Evolutionary conservation across 2,329 filamentous ascomycete species (phyloP).

Genomic region (Nigrospora oryzae): DNA sequence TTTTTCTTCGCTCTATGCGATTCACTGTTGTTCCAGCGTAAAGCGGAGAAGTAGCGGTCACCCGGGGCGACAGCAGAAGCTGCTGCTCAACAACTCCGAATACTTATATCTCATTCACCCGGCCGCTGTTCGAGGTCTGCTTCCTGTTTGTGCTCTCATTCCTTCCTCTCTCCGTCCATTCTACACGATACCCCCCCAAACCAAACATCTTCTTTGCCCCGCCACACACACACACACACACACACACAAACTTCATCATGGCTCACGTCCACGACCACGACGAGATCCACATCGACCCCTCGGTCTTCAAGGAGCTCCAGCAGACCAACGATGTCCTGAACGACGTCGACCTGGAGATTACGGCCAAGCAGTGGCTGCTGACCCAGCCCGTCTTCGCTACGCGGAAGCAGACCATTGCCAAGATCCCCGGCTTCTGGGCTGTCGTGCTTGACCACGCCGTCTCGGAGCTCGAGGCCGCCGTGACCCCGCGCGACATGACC

Average conservation of each 20-base stretch:
- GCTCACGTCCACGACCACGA: conserved; percentile 12
- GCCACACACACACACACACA: too few relatives aligned
- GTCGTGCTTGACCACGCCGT: conserved; percentile 52
- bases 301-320: conserved; percentile 23
- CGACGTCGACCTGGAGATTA: conserved; percentile 22
- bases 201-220: too few relatives aligned
- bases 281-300: conserved; percentile 18
- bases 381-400: conserved; percentile 38
- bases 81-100: too few relatives aligned
- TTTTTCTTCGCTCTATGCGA: too few relatives aligned
- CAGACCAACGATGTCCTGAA: conserved; percentile 19
- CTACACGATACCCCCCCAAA: too few relatives aligned
- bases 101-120: too few relatives aligned
- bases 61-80: too few relatives aligned
- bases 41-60: too few relatives aligned
- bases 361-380: conserved; percentile 22
- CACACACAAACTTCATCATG: conserved; percentile 7
- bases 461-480: conserved; percentile 54
- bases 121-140: too few relatives aligned
- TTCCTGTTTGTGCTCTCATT: too few relatives aligned
- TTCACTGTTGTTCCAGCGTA: too few relatives aligned
- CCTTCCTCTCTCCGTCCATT: too few relatives aligned
- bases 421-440: conserved; percentile 60
- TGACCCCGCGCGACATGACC: conserved; percentile 50
- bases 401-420: conserved; percentile 46